Evolutionary conservation across 768 basidiomycete genomes (phyloP), one percentile per base, ranked within the genome.

Genomic region (Podaxis sp.): DNA sequence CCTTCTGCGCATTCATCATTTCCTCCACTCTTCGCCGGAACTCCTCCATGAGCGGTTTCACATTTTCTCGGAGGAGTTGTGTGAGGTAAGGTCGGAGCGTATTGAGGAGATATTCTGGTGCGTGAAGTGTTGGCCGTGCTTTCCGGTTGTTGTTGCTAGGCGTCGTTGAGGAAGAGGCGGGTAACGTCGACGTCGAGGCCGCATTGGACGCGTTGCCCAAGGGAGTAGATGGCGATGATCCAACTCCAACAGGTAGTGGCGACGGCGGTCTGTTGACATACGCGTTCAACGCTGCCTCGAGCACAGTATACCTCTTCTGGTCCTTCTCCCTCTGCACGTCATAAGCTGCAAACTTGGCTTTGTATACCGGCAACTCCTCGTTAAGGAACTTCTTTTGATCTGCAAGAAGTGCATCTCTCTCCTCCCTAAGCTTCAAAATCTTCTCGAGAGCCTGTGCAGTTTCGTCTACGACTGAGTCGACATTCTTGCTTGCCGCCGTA

Each of bases 261-360:
- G 70, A 64, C 15, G 65, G 66, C 9, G 66, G 63, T 9, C 58
- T 54, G 29, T 64, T 59, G 38, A 63, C 63, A 52, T 70, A 71
- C 6, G 71, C 70, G 46, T 68, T 68, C 24, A 72, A 53, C 22
- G 71, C 69, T 3, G 56, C 47, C 57, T 68, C 66, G 43, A 71
- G 65, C 36, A 65, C 67, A 46, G 47, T 24, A 25, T 66, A 63
- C 27, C 57, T 56, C n/a, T 58, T 55, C 27, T 40, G 24, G 13
- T 67, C 66, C 25, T 64, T 49, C 13, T 66, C 62, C 43, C 65
- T 69, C 6, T 61, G 41, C 24, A 46, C 38, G 0, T 63, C 47
- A 46, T 63, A 70, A 2, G 33, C 55, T 17, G 57, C 29, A 0
- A 71, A 58, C 17, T 60, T 63, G 19, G 52, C 40, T 36, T 68